These are phyloP conservation scores for Neurospora hispaniola DNA, from an alignment of 495 filamentous ascomycete genomes.

Conservation along the genomic window DNA sequence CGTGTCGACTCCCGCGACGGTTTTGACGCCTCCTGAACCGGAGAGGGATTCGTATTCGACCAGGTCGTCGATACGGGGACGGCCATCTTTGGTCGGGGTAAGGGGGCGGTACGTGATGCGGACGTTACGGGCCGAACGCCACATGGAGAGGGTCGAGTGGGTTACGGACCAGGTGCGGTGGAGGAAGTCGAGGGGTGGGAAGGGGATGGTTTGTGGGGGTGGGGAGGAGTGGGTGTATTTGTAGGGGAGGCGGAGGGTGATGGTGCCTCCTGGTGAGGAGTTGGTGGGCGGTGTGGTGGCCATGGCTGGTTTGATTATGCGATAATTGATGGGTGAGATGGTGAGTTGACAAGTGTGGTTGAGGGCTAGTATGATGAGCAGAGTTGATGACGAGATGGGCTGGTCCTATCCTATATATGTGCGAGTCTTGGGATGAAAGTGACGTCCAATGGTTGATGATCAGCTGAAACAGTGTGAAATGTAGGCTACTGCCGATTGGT, in stretches of 20 bases:
- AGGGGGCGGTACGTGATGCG: constrained; percentile 57
- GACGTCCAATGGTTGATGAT: neutral
- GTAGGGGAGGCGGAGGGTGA: constrained; percentile 33
- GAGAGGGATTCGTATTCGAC: constrained; percentile 50
- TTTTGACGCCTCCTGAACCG: constrained; percentile 38
- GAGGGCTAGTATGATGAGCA: neutral
- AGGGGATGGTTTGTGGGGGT: constrained; percentile 21
- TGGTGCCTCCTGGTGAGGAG: constrained; percentile 1
- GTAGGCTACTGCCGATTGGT: neutral
- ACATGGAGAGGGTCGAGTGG: constrained; percentile 67
- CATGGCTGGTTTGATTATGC: neutral
- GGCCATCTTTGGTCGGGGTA: constrained; percentile 14
- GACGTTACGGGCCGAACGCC: constrained; percentile 61
- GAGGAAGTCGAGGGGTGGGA: constrained; percentile 50
- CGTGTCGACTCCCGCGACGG: constrained; percentile 54
- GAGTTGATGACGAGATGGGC: too few species aligned
- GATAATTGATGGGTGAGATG: neutral
- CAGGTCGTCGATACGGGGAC: constrained; percentile 49
- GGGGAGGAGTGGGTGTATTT: constrained; percentile 21
- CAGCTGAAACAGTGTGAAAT: neutral
- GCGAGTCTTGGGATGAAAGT: neutral
- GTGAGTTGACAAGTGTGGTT: neutral
- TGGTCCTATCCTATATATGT: neutral
- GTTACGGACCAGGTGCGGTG: constrained; percentile 63
- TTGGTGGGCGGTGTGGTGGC: neutral